These are phyloP conservation scores for Alisma plantagoaquatica DNA, from an alignment of 106 monocot genomes.

Conservation along the genomic window DNA sequence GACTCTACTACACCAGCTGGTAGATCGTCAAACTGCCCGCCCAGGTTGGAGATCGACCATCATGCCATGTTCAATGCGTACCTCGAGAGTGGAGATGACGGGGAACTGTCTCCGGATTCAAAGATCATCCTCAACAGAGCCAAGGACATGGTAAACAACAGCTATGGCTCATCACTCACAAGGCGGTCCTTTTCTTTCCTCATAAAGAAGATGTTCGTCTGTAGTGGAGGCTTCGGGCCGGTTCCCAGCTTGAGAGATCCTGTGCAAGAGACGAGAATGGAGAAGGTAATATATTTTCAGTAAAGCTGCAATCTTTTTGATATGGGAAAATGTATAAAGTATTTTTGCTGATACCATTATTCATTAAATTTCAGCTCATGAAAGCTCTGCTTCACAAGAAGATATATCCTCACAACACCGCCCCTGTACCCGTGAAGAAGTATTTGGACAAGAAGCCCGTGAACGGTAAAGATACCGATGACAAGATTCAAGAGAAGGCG, in stretches of 20 bases:
- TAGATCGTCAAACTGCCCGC: not conserved
- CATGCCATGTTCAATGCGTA: not conserved
- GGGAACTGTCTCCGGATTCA: slow-evolving; percentile 20
- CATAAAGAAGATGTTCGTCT: slow-evolving; percentile 46
- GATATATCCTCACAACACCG: slow-evolving; percentile 38
- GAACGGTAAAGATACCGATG: not conserved
- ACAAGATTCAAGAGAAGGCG: slow-evolving; percentile 16
- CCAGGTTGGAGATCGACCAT: not conserved
- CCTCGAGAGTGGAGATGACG: slow-evolving; percentile 6
- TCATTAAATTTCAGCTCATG: slow-evolving; percentile 26
- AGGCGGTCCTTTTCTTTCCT: slow-evolving; percentile 43
- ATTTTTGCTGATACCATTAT: not conserved
- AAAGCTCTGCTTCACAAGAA: slow-evolving; percentile 58
- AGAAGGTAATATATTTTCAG: slow-evolving; percentile 37
- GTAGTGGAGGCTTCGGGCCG: slow-evolving; percentile 32
- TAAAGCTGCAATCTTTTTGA: not conserved
- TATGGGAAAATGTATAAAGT: not conserved
- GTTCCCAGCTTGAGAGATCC: slow-evolving; percentile 43
- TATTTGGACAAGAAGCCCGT: slow-evolving; percentile 31
- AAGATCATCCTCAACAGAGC: slow-evolving; percentile 33
- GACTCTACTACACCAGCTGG: not conserved
- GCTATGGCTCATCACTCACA: slow-evolving; percentile 12
- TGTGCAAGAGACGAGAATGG: slow-evolving; percentile 37
- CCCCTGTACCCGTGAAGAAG: slow-evolving; percentile 23
- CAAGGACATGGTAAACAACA: slow-evolving; percentile 12